Conservation (phyloP, 2,329 filamentous ascomycete genomes). For the Allantophomopsis lycopodina region DNA sequence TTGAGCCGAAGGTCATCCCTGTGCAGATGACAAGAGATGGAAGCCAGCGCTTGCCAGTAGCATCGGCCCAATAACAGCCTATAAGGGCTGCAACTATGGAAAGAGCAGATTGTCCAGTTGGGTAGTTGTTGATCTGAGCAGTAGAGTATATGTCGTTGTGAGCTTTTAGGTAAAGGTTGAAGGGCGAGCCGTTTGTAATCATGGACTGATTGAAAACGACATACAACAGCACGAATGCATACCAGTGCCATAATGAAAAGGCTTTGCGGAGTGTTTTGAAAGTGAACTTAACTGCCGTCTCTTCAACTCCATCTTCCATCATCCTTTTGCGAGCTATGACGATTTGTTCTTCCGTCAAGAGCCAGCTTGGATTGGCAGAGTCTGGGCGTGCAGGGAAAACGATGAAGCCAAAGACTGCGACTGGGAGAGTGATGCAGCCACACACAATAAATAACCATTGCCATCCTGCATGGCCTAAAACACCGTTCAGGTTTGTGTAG, state of each 20-base stretch:
- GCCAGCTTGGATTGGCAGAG: constrained; percentile 3
- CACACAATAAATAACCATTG: no score
- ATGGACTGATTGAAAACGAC: constrained; percentile 5
- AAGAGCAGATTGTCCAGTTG: constrained; percentile 3
- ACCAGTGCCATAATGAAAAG: constrained; percentile 6
- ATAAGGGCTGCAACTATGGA: constrained; percentile 3
- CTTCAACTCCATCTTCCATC: constrained; percentile 2
- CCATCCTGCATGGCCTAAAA: no score
- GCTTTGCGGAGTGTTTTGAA: neutral
- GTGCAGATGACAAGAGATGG: constrained; percentile 3
- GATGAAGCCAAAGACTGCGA: constrained; percentile 2
- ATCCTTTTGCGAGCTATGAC: constrained; percentile 1
- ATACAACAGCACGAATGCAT: constrained; percentile 4
- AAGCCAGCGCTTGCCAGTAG: constrained; percentile 4
- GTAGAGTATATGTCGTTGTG: constrained; percentile 3
- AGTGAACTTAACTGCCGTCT: constrained; percentile 2
- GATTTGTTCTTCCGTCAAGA: constrained; percentile 3
- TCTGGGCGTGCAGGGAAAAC: constrained; percentile 4
- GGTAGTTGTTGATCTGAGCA: constrained; percentile 4
- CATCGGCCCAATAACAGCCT: constrained; percentile 5
- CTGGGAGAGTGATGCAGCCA: neutral
- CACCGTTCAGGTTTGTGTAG: no score
- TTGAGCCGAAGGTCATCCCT: constrained; percentile 12
- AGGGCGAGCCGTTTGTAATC: constrained; percentile 3
- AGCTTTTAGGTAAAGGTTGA: constrained; percentile 5